Evolutionary conservation across 2,329 filamentous ascomycete genomes (phyloP), one percentile per base, ranked within the genome.

Genomic region (Clarireedia monteithiana): DNA sequence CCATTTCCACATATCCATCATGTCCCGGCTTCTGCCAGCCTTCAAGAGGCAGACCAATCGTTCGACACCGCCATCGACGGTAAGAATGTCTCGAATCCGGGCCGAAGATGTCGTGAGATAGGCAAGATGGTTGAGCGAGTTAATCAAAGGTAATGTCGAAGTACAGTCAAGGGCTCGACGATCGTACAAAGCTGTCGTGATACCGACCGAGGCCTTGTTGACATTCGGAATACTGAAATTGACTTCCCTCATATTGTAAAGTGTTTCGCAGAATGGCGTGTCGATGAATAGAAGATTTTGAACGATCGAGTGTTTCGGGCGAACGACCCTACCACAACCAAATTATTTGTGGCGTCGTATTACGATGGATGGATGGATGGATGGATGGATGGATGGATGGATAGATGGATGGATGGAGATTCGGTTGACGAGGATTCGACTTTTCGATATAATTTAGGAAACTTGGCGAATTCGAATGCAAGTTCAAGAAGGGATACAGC

Each of bases 1-100:
- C 94, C 94, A 99, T 74, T 97, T 97, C 94, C 94, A 99, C 89
- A 96, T 96, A 72, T 96, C 92, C 92, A 97, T 96, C 85, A 96
- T 87, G 71, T 99, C 92, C 73, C 91, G 95, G 75, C 89, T 96
- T 69, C 94, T 82, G 61, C 94, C 94, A 73, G 96, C 90, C 74
- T 99, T 99, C 72, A 99, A 82, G 69, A 99, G 96, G 80, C 91
- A 96, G 70, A 99, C 89, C 64, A 99, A 78, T 62, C 92, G 80
- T 76, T 99, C 94, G 72, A 99, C 94, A 60, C 94, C 94, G 73
- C 94, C 94, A 87, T 99, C 94, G 75, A 99, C 90, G 56, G 92
- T 97, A 62, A 99, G 82, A 61, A 99, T 99, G 71, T 99, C 94
- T 66, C 94, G 85, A 72, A 99, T 99, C 60, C 94, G 89, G 60